Evolutionary conservation across 148 eudicot species (phyloP).

Genomic region (Silene uniflora): DNA sequence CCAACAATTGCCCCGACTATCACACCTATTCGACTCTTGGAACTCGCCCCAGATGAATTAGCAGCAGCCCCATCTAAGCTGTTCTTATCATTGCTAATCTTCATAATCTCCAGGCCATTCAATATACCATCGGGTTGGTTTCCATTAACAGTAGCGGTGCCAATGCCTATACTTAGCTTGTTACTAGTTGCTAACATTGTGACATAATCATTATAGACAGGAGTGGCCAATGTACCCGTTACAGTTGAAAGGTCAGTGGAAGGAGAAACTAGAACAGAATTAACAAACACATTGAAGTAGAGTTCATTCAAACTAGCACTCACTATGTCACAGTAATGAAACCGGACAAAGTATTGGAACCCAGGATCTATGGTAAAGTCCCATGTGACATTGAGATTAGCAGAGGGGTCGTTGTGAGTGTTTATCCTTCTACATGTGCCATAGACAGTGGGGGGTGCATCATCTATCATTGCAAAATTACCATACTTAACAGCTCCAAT

Average conservation of each 20-base stretch:
- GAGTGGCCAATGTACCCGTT: constrained; percentile 28
- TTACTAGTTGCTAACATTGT: constrained; percentile 18
- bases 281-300: constrained; percentile 42
- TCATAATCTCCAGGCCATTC: constrained; percentile 63
- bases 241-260: constrained; percentile 28
- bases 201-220: constrained; percentile 41
- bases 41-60: background rate
- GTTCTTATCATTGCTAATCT: constrained; percentile 39
- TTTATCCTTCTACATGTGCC: constrained; percentile 57
- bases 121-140: constrained; percentile 37
- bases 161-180: constrained; percentile 40
- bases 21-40: constrained; percentile 35
- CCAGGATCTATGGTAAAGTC: constrained; percentile 18
- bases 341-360: constrained; percentile 35
- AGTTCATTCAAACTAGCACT: constrained; percentile 32
- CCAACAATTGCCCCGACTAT: constrained; percentile 36
- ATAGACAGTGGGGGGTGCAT: constrained; percentile 71
- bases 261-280: constrained; percentile 29
- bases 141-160: constrained; percentile 28
- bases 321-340: constrained; percentile 53
- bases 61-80: constrained; percentile 28
- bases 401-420: constrained; percentile 35
- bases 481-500: constrained; percentile 44
- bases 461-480: constrained; percentile 40
- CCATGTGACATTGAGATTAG: constrained; percentile 59